These are phyloP conservation scores for Fusarium protoensiforme DNA, from an alignment of 2,329 filamentous ascomycete genomes.

Conservation along the genomic window DNA sequence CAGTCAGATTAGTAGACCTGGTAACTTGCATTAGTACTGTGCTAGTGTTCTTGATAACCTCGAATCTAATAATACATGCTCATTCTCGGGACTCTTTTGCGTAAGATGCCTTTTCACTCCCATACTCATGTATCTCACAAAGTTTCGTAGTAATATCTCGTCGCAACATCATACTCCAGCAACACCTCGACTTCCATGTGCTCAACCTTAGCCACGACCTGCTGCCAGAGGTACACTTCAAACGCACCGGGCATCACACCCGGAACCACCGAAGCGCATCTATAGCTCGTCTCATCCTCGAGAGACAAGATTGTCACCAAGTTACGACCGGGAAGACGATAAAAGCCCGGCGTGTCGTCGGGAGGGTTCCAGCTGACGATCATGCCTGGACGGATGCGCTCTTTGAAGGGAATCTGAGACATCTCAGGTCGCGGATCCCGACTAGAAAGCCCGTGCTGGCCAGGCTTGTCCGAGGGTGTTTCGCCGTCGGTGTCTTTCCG, in stretches of 20 bases:
- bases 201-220: constrained; percentile 47
- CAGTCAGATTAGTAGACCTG: neutral
- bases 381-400: constrained; percentile 56
- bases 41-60: neutral
- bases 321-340: constrained; percentile 34
- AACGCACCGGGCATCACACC: constrained; percentile 50
- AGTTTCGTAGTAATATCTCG: constrained; percentile 55
- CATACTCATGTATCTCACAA: constrained; percentile 6
- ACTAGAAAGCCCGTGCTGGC: constrained; percentile 39
- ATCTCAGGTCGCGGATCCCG: constrained; percentile 42
- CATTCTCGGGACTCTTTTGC: neutral
- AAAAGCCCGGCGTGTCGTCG: constrained; percentile 20
- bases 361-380: constrained; percentile 48
- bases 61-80: neutral
- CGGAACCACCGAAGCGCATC: constrained; percentile 52
- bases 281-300: constrained; percentile 40
- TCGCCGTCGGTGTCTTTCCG: neutral
- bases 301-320: constrained; percentile 49
- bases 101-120: neutral
- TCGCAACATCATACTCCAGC: constrained; percentile 55
- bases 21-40: neutral
- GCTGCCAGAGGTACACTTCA: constrained; percentile 53
- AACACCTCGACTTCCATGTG: constrained; percentile 55
- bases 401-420: constrained; percentile 47
- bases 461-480: neutral